phyloP scores from a whole-genome alignment of 2,329 filamentous ascomycete genomes.

The Aureobasidium namibiae region DNA sequence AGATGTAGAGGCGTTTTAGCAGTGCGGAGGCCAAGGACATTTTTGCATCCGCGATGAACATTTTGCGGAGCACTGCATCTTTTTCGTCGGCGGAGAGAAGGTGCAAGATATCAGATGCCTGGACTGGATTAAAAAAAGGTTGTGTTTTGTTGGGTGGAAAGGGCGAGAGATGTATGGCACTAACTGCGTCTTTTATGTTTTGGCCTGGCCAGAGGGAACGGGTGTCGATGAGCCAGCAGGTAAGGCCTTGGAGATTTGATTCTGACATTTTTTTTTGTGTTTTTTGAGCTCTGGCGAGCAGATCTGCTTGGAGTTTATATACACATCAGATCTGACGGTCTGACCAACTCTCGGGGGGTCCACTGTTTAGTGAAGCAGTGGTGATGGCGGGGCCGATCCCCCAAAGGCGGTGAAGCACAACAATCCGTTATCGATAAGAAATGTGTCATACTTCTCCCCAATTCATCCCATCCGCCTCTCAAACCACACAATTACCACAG shows the following conservation, averaged over 20 bases:
- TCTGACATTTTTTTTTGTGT: background rate
- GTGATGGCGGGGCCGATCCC: conserved; percentile 1
- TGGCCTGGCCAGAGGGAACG: conserved; percentile 38
- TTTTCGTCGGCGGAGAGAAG: conserved; percentile 45
- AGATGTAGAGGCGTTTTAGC: conserved; percentile 63
- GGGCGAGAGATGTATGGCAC: conserved; percentile 15
- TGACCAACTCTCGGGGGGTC: too few species aligned
- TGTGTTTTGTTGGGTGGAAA: background rate
- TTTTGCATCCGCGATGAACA: conserved; percentile 53
- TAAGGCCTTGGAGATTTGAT: conserved; percentile 19
- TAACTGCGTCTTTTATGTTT: conserved; percentile 33
- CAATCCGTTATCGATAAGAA: background rate
- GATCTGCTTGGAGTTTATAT: background rate
- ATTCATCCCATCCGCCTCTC: background rate
- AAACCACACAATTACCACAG: background rate
- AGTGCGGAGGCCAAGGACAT: conserved; percentile 65
- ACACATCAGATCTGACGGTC: background rate
- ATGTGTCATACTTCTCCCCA: background rate
- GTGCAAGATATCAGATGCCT: conserved; percentile 36
- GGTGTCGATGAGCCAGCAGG: conserved; percentile 44
- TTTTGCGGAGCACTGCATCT: conserved; percentile 46
- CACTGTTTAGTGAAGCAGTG: too few species aligned
- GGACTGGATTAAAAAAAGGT: background rate
- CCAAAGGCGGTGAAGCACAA: background rate
- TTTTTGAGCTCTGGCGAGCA: accelerated